A percentile compares a stretch with the other conserved stretches of the same genome.
Evolutionary conservation across 148 eudicot genomes (phyloP).

Genomic region (Fagopyrum homotropicum): DNA sequence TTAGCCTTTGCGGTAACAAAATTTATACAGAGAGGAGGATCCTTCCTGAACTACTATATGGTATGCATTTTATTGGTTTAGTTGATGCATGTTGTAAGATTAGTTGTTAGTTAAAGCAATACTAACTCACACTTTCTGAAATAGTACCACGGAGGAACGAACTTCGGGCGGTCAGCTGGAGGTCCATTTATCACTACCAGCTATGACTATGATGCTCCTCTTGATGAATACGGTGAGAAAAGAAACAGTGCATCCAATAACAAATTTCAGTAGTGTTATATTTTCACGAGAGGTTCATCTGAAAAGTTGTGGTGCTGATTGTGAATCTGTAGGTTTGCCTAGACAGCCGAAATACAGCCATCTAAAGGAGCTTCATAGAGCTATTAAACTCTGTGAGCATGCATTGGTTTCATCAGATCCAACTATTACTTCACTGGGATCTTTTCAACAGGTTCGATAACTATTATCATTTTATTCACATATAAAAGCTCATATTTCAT

Average conservation of each 20-base stretch:
- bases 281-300: background rate
- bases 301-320: background rate
- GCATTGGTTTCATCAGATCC: conserved; percentile 80
- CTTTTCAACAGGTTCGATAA: conserved; percentile 56
- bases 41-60: conserved; percentile 92
- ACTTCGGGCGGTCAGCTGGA: conserved; percentile 85
- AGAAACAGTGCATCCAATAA: background rate
- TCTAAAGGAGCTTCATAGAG: conserved; percentile 67
- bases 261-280: background rate
- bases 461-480: background rate
- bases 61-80: conserved; percentile 28
- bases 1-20: conserved; percentile 85
- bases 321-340: conserved; percentile 49
- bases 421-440: conserved; percentile 57
- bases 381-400: conserved; percentile 66
- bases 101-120: background rate
- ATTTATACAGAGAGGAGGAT: conserved; percentile 81
- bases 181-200: conserved; percentile 94
- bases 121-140: conserved; percentile 13
- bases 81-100: conserved; percentile 6
- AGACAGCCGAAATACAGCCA: conserved; percentile 86
- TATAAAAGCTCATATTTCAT: background rate
- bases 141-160: conserved; percentile 94
- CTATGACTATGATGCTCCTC: conserved; percentile 94
- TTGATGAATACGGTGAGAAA: conserved; percentile 79